These are phyloP conservation scores for Dalbergia cultrata DNA, from an alignment of 306 rosid species.

Conservation along the genomic window DNA sequence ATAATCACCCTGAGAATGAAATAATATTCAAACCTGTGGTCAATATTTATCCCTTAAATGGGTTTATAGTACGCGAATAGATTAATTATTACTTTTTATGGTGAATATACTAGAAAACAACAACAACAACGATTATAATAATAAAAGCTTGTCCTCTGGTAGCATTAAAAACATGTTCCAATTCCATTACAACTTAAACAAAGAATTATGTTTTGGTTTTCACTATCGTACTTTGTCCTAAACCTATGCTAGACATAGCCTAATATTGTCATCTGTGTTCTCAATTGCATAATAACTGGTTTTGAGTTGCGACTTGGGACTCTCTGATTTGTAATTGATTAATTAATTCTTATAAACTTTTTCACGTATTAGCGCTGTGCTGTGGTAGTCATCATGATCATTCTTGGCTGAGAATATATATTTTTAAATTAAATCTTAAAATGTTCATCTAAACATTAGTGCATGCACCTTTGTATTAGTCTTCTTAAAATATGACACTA, in stretches of 20 bases:
- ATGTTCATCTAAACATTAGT: not conserved
- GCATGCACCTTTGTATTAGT: not conserved
- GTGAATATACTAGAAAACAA: too few species aligned
- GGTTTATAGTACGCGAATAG: too few species aligned
- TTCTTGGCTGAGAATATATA: not conserved
- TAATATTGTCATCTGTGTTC: not conserved
- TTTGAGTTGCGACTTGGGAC: slow-evolving; percentile 5
- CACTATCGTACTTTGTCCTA: slow-evolving; percentile 7
- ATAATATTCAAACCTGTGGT: too few species aligned
- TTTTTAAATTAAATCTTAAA: not conserved
- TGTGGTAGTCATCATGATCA: not conserved
- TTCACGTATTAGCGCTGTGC: not conserved
- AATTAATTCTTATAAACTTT: slow-evolving; percentile 25
- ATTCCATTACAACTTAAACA: slow-evolving; percentile 6
- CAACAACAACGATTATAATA: too few species aligned
- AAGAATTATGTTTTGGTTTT: slow-evolving; percentile 16
- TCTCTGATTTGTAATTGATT: slow-evolving; percentile 13
- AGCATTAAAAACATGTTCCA: slow-evolving; percentile 5
- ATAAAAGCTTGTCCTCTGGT: not conserved
- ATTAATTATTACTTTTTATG: too few species aligned
- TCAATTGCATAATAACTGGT: slow-evolving; percentile 12
- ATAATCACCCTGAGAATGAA: too few species aligned
- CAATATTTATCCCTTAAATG: too few species aligned
- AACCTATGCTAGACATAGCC: slow-evolving; percentile 29
- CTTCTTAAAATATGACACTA: not conserved